Percentiles rank a stretch among this genome's conserved stretches.
These are phyloP conservation scores for Chlorella sorokiniana DNA, from an alignment of 139 green algal species.

Conservation along the genomic window DNA sequence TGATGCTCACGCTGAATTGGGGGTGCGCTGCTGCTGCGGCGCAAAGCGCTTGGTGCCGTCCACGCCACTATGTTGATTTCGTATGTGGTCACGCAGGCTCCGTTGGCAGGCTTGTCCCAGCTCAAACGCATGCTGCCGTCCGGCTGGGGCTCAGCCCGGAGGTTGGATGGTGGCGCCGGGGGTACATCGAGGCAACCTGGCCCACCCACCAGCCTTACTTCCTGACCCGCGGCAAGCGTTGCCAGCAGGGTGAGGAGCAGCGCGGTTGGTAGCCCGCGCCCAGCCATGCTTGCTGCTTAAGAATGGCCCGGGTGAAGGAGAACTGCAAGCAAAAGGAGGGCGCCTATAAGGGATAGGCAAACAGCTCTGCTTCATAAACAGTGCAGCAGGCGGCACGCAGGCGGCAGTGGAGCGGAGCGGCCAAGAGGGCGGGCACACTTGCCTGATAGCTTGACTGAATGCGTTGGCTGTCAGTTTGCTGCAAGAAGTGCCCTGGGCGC, in stretches of 20 bases:
- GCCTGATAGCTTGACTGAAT: too few species aligned
- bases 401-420: too few species aligned
- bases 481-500: too few species aligned
- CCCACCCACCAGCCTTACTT: background rate
- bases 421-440: too few species aligned
- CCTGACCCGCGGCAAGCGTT: background rate
- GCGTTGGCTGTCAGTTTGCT: too few species aligned
- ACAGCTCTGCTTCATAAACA: too few species aligned
- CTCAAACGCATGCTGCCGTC: background rate
- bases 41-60: background rate
- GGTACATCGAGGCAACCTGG: slow-evolving; percentile 1
- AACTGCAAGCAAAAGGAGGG: background rate
- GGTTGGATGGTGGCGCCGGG: background rate
- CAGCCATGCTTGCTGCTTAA: background rate
- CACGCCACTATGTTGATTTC: slow-evolving; percentile 6
- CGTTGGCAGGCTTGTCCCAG: slow-evolving; percentile 1
- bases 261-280: background rate
- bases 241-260: background rate
- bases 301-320: background rate
- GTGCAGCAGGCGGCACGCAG: too few species aligned
- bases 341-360: too few species aligned
- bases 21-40: background rate
- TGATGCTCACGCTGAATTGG: slow-evolving; percentile 5
- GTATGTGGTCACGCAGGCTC: slow-evolving; percentile 9
- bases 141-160: background rate